These are phyloP conservation scores for Phytopythium oedochilum DNA, from an alignment of 352 stramenopile genomes.

Conservation along the genomic window DNA sequence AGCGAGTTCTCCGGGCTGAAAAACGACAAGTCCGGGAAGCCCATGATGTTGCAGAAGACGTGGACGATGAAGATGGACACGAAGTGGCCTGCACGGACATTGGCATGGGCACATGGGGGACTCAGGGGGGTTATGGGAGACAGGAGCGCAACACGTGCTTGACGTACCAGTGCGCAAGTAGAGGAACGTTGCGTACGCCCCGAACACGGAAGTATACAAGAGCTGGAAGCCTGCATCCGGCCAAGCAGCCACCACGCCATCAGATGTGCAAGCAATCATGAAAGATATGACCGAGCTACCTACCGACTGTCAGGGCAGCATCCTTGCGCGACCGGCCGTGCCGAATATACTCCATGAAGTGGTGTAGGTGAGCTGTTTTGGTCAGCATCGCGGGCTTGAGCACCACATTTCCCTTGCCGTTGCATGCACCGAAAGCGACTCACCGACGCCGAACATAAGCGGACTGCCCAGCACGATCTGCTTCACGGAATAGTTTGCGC, in stretches of 20 bases:
- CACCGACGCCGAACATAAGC: conserved; percentile 93
- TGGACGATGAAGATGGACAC: conserved; percentile 88
- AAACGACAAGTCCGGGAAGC: conserved; percentile 88
- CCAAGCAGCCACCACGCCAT: neutral
- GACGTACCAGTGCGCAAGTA: conserved; percentile 85
- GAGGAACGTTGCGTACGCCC: conserved; percentile 92
- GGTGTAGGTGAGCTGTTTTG: conserved; percentile 70
- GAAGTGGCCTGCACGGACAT: conserved; percentile 65
- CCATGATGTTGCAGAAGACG: conserved; percentile 95
- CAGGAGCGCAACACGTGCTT: neutral
- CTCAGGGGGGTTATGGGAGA: neutral
- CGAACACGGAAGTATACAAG: conserved; percentile 95
- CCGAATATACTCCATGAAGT: conserved; percentile 82
- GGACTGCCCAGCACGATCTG: conserved; percentile 87
- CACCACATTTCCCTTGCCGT: no score
- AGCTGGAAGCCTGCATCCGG: conserved; percentile 85
- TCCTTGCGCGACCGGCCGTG: conserved; percentile 65
- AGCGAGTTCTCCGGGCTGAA: conserved; percentile 74
- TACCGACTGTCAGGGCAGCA: conserved; percentile 74
- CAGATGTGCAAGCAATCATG: neutral
- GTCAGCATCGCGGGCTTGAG: neutral
- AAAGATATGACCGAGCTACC: neutral
- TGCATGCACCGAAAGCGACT: conserved; percentile 18
- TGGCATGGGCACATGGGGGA: neutral
- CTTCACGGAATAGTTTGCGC: conserved; percentile 65